Evolutionary conservation across 495 filamentous ascomycete species (phyloP), one percentile per base, ranked within the genome.

Genomic region (Tuber borchii): DNA sequence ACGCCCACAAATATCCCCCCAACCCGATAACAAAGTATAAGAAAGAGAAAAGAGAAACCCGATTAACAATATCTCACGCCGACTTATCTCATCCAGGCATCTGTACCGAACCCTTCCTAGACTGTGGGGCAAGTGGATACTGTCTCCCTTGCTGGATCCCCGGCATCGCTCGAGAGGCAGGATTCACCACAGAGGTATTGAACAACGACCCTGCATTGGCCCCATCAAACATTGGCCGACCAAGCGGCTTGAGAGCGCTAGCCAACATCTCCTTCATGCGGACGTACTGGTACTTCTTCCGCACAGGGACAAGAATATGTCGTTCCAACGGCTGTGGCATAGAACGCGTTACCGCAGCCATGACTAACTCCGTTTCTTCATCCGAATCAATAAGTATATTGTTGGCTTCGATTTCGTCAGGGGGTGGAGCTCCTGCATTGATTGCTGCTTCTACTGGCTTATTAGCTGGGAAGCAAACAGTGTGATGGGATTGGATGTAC

Each of bases 401-500:
- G 44, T 91, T 91, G 73, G 87, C 87, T 70, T 91, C 92, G 26
- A 93, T 91, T 71, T 97, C 94, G 71, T 97, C 94, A 74, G 92
- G 91, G 8, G 95, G 85, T n/a, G 95, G 93, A 12, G 93, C 94
- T 82, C 95, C 95, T 77, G 94, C 94, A 83, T 97, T 94, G 79
- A 99, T 92, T 45, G 93, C 93, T 61, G 93, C 93, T 85, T 97
- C 92, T 95, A 82, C 83, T 79, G 51, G 56, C 56, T n/a, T 68
- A 73, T 85, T 79, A 84, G 84, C 76, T 72, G 42, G 70, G 46
- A 70, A 69, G 17, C 12, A 40, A 68, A 44, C 34, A n/a, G 39
- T 22, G 40, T 10, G 48, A n/a, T n/a, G 72, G 72, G n/a, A 85
- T 88, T 8, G 48, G 20, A 46, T 2, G 78, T 88, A 94, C 92